A percentile compares a stretch with the other conserved stretches of the same genome.
phyloP scores from a whole-genome alignment of 352 stramenopile species.

The Globisporangium okanoganense region DNA sequence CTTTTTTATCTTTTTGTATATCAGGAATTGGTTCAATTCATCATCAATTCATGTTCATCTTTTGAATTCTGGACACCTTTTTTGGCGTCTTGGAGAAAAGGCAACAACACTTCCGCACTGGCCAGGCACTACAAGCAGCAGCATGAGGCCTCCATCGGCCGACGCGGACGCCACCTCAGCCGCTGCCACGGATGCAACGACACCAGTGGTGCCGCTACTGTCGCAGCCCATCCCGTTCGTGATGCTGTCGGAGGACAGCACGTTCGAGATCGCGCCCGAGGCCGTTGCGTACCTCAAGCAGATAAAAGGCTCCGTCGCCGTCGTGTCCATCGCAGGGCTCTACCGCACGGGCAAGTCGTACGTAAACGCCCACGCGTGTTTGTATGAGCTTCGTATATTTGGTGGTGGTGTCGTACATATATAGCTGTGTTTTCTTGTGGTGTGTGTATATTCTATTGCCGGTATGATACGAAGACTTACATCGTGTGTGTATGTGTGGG shows the following conservation, averaged over 20 bases:
- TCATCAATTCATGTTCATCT: no score
- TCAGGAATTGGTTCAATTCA: no score
- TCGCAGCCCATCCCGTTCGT: conserved; percentile 57
- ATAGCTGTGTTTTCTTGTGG: no score
- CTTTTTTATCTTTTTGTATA: no score
- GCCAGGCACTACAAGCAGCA: neutral
- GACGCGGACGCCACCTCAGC: neutral
- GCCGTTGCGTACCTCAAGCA: conserved; percentile 56
- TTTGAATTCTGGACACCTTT: neutral
- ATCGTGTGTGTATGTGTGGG: no score
- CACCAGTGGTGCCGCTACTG: conserved; percentile 1
- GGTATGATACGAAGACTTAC: no score
- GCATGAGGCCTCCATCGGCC: conserved; percentile 2
- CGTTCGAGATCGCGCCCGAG: conserved; percentile 55
- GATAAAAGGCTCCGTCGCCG: conserved; percentile 52
- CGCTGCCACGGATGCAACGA: neutral
- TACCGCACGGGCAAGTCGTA: conserved; percentile 83
- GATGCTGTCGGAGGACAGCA: conserved; percentile 62
- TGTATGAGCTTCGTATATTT: no score
- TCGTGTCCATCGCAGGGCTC: conserved; percentile 69
- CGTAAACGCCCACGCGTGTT: no score
- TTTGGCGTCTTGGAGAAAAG: conserved; percentile 1
- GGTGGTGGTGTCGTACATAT: no score
- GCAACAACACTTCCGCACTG: conserved; percentile 4
- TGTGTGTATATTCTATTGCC: no score